A percentile compares a stretch with the other conserved stretches of the same genome.
phyloP scores from a whole-genome alignment of 352 stramenopile species.

The Aphanomyces astaci region DNA sequence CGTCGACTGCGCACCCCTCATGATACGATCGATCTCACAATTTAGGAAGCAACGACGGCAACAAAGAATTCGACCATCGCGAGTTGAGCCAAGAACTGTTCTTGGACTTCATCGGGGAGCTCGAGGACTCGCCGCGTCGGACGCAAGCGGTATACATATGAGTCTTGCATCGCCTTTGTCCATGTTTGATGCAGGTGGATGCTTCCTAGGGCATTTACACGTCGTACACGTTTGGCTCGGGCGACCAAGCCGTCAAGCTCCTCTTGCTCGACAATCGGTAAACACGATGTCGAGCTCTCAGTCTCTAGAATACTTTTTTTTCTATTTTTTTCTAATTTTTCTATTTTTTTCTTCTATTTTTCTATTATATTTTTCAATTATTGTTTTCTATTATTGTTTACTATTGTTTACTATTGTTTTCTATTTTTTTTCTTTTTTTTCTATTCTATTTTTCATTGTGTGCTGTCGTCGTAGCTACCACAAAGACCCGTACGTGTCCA shows the following conservation, averaged over 20 bases:
- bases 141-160: slow-evolving; percentile 38
- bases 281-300: too few species aligned
- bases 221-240: slow-evolving; percentile 64
- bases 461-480: slow-evolving; percentile 58
- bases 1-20: neutral
- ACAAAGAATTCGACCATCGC: slow-evolving; percentile 64
- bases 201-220: slow-evolving; percentile 62
- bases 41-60: slow-evolving; percentile 63
- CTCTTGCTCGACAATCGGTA: slow-evolving; percentile 77
- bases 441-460: too few species aligned
- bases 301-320: too few species aligned
- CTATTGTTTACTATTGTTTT: too few species aligned
- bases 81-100: slow-evolving; percentile 78
- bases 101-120: slow-evolving; percentile 76
- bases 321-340: too few species aligned
- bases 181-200: neutral
- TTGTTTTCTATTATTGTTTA: too few species aligned
- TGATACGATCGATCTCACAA: neutral
- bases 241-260: slow-evolving; percentile 73
- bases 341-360: slow-evolving; percentile 14
- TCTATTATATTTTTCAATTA: too few species aligned
- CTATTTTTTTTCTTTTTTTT: too few species aligned
- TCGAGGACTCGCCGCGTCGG: slow-evolving; percentile 56
- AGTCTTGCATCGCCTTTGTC: neutral
- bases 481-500: slow-evolving; percentile 62